phyloP scores from a whole-genome alignment of 78 protist genomes.

The Protostelium mycophagum region DNA sequence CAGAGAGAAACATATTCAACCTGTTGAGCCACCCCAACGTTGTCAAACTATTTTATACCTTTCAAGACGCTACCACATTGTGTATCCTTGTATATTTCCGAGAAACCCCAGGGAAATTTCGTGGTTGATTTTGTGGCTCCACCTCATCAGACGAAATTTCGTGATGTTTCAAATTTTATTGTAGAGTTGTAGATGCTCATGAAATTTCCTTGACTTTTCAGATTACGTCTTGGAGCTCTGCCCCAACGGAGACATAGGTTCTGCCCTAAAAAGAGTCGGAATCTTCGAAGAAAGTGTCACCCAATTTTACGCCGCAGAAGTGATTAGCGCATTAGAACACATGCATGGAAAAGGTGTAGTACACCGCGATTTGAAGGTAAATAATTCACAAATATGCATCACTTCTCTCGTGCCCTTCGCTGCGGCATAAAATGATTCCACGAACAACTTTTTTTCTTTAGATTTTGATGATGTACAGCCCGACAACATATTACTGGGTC shows the following conservation, averaged over 20 bases:
- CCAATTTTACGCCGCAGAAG: conserved; percentile 70
- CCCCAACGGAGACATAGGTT: conserved; percentile 67
- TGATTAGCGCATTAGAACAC: conserved; percentile 63
- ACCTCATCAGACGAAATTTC: neutral
- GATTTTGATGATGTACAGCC: conserved; percentile 37
- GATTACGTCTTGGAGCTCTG: conserved; percentile 72
- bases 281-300: conserved; percentile 28
- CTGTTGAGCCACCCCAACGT: conserved; percentile 76
- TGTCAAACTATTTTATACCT: conserved; percentile 67
- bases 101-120: too few species aligned
- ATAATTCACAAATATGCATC: too few species aligned
- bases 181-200: neutral
- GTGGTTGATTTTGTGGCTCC: neutral
- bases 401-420: too few species aligned
- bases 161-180: neutral
- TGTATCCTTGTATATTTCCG: too few species aligned
- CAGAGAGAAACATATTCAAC: conserved; percentile 66
- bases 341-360: conserved; percentile 44
- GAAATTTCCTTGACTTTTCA: neutral
- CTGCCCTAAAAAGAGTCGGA: conserved; percentile 14
- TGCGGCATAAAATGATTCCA: too few species aligned
- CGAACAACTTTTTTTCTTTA: neutral
- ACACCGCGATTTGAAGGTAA: conserved; percentile 67
- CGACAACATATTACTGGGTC: conserved; percentile 59
- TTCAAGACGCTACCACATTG: conserved; percentile 59